phyloP scores from a whole-genome alignment of 345 rosid genomes.

The Eucalyptus albens region DNA sequence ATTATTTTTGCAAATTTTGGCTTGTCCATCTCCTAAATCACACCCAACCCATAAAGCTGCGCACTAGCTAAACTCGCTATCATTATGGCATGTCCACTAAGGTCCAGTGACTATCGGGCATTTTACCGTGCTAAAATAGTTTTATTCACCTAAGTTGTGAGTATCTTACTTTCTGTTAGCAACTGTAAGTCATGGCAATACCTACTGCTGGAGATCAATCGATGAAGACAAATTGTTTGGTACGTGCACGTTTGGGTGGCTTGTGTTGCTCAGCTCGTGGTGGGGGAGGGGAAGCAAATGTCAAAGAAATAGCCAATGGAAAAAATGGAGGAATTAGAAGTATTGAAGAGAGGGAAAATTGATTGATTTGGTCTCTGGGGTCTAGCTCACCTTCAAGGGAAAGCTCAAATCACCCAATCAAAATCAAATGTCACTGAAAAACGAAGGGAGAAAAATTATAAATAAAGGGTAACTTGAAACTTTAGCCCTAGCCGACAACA shows the following conservation, averaged over 20 bases:
- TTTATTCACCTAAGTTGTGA: background rate
- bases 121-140: background rate
- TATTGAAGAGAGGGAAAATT: background rate
- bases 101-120: background rate
- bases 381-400: background rate
- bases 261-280: background rate
- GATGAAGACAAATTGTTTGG: background rate
- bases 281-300: background rate
- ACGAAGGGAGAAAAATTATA: background rate
- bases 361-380: background rate
- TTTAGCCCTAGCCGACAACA: background rate
- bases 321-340: background rate
- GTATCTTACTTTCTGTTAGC: background rate
- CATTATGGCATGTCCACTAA: background rate
- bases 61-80: background rate
- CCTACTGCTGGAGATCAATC: background rate
- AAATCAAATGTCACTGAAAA: background rate
- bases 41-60: background rate
- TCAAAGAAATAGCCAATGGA: background rate
- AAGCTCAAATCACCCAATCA: background rate
- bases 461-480: background rate
- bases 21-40: background rate
- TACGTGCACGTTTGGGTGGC: background rate
- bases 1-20: background rate
- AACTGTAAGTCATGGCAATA: background rate